Base-by-base conservation (phyloP, 202 grass and related monocot genomes). In the Schoenoplectus tabernaemontani region DNA sequence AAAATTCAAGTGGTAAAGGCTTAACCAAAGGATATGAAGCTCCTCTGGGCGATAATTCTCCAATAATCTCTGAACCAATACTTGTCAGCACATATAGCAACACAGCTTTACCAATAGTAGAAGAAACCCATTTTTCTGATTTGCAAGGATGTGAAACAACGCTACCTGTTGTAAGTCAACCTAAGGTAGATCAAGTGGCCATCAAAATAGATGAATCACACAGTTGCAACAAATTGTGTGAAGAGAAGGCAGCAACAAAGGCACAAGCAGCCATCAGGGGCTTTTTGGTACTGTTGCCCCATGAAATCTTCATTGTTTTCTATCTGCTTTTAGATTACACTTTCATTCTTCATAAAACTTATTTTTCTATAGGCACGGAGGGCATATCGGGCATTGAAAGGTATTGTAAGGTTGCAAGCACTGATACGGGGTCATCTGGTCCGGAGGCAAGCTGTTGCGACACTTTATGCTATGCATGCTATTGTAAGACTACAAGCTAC, bases 381-480 rank as follows among this genome's bases (percentile, higher is more conserved):
- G 41, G 87, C 91, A n/a, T 93, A 93, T 81, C 85, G 80, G 50
- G 89, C 91, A 16, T 43, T 93, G 71, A 97, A 93, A 84, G 89
- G 91, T 30, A 93, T 93, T 73, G 91, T 97, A 82, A 88, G 91
- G 37, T 88, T 97, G 44, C 94, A 97, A 59, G 91, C 91, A 1
- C 36, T 97, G 78, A 85, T 97, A 50, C 94, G 91, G 20, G 94
- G 91, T 6, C 89, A 93, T 87, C 85, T 97, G 57, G 94, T 97
- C 77, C 91, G 94, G 85, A 91, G 91, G 81, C 94, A 97, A 82
- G 94, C 94, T 86, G 84, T 87, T 90, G 79, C 89, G 75, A 94
- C 89, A 20, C 89, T 97, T 54, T 84, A 47, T 63, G 78, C 86
- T 57, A 92, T 89, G 87, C 83, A 85, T 78, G 84, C 87, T 70